Base-by-base conservation (phyloP, 345 rosid species). In the Euphorbia peplus region DNA sequence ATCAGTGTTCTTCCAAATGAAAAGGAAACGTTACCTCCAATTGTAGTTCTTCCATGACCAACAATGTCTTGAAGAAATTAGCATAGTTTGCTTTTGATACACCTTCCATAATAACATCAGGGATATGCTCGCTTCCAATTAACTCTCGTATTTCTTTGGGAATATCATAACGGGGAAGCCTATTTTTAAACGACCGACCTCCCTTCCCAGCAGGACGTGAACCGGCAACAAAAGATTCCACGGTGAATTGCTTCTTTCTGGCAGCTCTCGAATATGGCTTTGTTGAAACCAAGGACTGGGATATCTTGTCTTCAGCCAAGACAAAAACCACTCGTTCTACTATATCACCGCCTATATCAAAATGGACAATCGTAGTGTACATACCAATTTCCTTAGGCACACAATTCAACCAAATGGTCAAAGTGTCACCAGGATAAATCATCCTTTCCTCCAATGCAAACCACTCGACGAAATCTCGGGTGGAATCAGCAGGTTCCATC, bases 41-140 rank as follows among this genome's bases (percentile, higher is more conserved):
- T 66, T 93, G 88, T 66, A 93, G 28, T 69, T 93, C 98, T 76
- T 91, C 98, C 91, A 89, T 82, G 73, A 86, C 70, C 76, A 93
- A 63, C 69, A 93, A 75, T 24, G 81, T 83, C 42, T 81, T 86
- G 80, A 80, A 93, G 81, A 78, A 89, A 50, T 69, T 35, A 42
- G 80, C 84, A 78, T 91, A 93, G 70, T 83, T 89, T 8, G 61
- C 56, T 24, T 32, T 54, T 0, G 83, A 80, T 3, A 91, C 80
- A 71, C 89, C 92, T 25, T 22, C 76, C 29, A 25, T 59, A 61
- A 93, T 50, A 64, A 52, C 79, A 69, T 74, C 80, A 0, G 91
- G 91, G 29, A 82, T 30, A 75, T 82, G 82, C 80, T 88, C 82
- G 39, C 50, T 84, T 85, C 85, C 88, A 32, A 93, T 60, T 78